Evolutionary conservation across 768 basidiomycete species (phyloP).

Genomic region (Tricholoma terreum): DNA sequence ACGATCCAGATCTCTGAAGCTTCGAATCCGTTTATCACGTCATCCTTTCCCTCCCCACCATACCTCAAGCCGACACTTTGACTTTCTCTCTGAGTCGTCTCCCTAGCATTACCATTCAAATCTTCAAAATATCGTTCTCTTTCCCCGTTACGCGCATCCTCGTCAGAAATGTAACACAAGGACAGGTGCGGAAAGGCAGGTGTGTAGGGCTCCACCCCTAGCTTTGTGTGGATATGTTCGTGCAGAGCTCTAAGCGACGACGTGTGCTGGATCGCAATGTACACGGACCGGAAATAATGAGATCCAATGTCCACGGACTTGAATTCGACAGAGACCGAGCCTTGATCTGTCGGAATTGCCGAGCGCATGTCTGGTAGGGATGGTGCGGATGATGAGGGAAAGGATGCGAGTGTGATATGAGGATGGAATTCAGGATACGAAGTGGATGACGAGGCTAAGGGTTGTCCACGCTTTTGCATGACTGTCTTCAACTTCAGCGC

Average conservation of each 20-base stretch:
- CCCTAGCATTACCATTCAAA: slow-evolving; percentile 33
- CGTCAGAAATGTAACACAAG: slow-evolving; percentile 66
- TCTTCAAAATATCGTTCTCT: slow-evolving; percentile 45
- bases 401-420: slow-evolving; percentile 66
- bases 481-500: slow-evolving; percentile 40
- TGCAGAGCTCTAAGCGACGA: slow-evolving; percentile 48
- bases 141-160: slow-evolving; percentile 51
- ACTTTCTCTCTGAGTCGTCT: slow-evolving; percentile 22
- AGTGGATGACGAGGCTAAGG: slow-evolving; percentile 17
- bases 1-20: slow-evolving; percentile 56
- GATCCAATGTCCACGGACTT: slow-evolving; percentile 51
- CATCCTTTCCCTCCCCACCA: slow-evolving; percentile 24
- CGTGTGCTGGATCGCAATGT: slow-evolving; percentile 47
- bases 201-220: slow-evolving; percentile 41
- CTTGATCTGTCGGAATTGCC: slow-evolving; percentile 34
- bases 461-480: slow-evolving; percentile 38
- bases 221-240: slow-evolving; percentile 36
- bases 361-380: slow-evolving; percentile 34
- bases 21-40: slow-evolving; percentile 41
- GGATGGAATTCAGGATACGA: slow-evolving; percentile 64
- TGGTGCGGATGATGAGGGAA: slow-evolving; percentile 27
- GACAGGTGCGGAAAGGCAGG: slow-evolving; percentile 72
- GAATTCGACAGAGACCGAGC: slow-evolving; percentile 45
- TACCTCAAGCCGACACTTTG: slow-evolving; percentile 30
- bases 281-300: slow-evolving; percentile 72